Evolutionary conservation across 495 filamentous ascomycete species (phyloP), one percentile per base, ranked within the genome.

Genomic region (Penicillium lagena): DNA sequence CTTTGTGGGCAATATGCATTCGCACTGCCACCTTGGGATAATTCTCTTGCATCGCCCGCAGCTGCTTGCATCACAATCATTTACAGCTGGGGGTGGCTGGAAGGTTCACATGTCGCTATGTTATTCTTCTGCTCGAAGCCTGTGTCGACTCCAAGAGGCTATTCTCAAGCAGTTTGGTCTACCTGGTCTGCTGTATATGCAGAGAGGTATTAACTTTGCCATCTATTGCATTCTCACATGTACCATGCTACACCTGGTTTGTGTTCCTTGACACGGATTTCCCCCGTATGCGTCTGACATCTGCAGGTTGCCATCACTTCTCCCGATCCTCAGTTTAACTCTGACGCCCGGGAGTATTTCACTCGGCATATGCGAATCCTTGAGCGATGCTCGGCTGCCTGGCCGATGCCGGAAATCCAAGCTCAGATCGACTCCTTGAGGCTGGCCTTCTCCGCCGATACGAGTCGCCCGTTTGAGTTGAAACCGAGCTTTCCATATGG

Each of bases 331-430:
- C 85, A 90, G 37, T 78, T 96, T 46, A 87, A 91, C 52, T 70
- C 71, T 11, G 88, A 95, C 55, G 88, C 91, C 13, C 79, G 87
- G 30, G 88, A 95, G 40, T 97, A 86, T 51, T 96, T 98, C 52
- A 88, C 86, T 4, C 80, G 94, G 17, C 91, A 96, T 49, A 97
- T 98, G 93, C 82, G 90, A 40, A 85, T 98, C 15, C 70, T 98
- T 31, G 93, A 98, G 63, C 84, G 80, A 36, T 94, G 88, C 60
- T 86, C 83, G 49, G 70, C 76, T 33, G 78, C 85, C 7, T 97
- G 89, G 85, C 88, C 91, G 10, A 89, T 94, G 77, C 86, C 87
- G 10, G 90, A 97, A 54, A 87, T 96, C 70, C 83, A 95, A 58
- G 79, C 81, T 29, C 90, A 96, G 63, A 87, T 98, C 47, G 82